A percentile compares a stretch with the other conserved stretches of the same genome.
Conservation (phyloP, 2,329 filamentous ascomycete species). For the Fusarium sp. region DNA sequence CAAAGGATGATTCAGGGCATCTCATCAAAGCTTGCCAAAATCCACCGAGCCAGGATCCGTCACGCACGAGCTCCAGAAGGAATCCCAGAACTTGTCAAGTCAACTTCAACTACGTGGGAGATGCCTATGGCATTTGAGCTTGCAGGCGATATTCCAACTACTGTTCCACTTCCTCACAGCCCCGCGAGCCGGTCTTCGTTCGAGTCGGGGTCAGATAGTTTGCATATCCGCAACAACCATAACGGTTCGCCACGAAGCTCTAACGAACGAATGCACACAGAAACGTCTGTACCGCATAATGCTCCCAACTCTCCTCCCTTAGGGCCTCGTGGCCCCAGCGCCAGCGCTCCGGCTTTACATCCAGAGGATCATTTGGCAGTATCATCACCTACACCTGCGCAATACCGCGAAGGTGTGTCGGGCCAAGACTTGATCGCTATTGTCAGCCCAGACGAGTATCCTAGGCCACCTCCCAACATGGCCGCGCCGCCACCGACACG, state of each 20-base stretch:
- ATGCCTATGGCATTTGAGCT: constrained; percentile 64
- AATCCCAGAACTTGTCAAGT: constrained; percentile 55
- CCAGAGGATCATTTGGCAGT: constrained; percentile 63
- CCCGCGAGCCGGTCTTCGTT: constrained; percentile 61
- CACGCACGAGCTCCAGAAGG: constrained; percentile 60
- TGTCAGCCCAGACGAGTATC: constrained; percentile 65
- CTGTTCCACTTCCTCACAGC: constrained; percentile 47
- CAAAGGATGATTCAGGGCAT: constrained; percentile 80
- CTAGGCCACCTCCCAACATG: constrained; percentile 50
- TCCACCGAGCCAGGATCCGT: constrained; percentile 77
- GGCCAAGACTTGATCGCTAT: constrained; percentile 76
- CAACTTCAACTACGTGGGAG: constrained; percentile 51
- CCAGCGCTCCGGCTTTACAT: constrained; percentile 42
- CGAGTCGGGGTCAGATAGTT: constrained; percentile 62
- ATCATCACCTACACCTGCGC: constrained; percentile 64
- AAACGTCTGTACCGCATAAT: constrained; percentile 42
- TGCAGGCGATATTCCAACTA: constrained; percentile 62
- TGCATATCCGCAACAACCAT: constrained; percentile 50
- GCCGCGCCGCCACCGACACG: constrained; percentile 44
- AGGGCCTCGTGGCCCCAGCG: constrained; percentile 39
- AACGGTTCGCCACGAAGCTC: constrained; percentile 60
- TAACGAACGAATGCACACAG: constrained; percentile 53
- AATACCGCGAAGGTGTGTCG: constrained; percentile 61
- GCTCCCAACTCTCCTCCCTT: constrained; percentile 40
- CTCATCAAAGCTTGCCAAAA: constrained; percentile 82